A percentile compares a stretch with the other conserved stretches of the same genome.
Evolutionary conservation across 202 grass and related monocot genomes (phyloP).

Genomic region (Setaria viridis): DNA sequence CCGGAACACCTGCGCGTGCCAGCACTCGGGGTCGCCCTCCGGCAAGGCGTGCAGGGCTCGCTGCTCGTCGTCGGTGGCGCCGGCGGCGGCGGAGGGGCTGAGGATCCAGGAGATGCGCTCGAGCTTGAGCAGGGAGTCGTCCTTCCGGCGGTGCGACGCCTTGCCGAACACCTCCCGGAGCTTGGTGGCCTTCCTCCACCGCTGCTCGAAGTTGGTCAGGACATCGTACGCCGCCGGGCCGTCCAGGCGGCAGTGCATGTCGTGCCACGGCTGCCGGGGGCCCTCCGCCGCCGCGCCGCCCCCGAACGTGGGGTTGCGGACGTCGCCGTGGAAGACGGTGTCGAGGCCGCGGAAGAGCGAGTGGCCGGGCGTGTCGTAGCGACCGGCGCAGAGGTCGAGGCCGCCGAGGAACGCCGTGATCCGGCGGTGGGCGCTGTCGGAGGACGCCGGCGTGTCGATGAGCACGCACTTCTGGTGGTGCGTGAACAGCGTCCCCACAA

Average conservation of each 20-base stretch:
- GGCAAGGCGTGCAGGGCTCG: conserved; percentile 36
- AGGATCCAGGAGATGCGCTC: conserved; percentile 80
- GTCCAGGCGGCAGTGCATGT: conserved; percentile 78
- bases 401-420: conserved; percentile 87
- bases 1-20: conserved; percentile 86
- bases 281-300: conserved; percentile 2
- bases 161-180: conserved; percentile 17
- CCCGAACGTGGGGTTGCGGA: conserved; percentile 47
- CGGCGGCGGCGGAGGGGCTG: conserved; percentile 33
- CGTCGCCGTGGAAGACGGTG: conserved; percentile 49
- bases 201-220: conserved; percentile 77
- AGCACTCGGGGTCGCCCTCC: conserved; percentile 50
- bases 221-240: conserved; percentile 77
- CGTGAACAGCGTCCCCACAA: conserved; percentile 79
- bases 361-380: conserved; percentile 75
- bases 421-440: conserved; percentile 39
- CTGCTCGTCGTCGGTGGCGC: neutral
- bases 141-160: conserved; percentile 43
- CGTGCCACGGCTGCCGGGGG: conserved; percentile 85
- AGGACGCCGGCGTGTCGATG: conserved; percentile 70
- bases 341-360: conserved; percentile 53
- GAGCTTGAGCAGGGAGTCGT: conserved; percentile 71
- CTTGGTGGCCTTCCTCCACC: conserved; percentile 62
- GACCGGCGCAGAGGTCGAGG: conserved; percentile 69
- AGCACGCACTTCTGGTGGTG: conserved; percentile 95